A percentile compares a stretch with the other conserved stretches of the same genome.
Conservation (phyloP, 208 protist species). For the Endotrypanum monterogeii region DNA sequence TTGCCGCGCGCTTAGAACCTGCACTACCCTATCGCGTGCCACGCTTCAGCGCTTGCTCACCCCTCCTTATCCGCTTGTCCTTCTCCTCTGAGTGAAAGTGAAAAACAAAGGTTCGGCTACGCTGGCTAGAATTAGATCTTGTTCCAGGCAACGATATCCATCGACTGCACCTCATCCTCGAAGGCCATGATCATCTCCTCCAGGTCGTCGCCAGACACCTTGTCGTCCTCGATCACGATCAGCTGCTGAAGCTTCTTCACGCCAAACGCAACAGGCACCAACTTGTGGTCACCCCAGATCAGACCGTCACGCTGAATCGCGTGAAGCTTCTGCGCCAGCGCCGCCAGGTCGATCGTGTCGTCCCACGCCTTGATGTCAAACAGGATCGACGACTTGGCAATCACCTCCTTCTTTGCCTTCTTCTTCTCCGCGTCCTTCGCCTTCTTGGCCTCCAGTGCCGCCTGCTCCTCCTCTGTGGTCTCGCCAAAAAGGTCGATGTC, state of each 20-base stretch:
- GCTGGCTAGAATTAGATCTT: conserved; percentile 86
- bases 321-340: conserved; percentile 85
- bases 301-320: conserved; percentile 88
- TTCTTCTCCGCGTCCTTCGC: conserved; percentile 81
- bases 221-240: conserved; percentile 95
- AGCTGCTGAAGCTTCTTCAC: conserved; percentile 97
- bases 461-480: conserved; percentile 83
- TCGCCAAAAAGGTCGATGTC: conserved; percentile 92
- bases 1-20: no score
- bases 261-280: conserved; percentile 93
- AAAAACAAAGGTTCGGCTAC: background rate
- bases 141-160: conserved; percentile 96
- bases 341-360: conserved; percentile 88
- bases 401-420: conserved; percentile 79
- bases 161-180: conserved; percentile 95
- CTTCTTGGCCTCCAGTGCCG: conserved; percentile 90
- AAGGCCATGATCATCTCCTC: conserved; percentile 93
- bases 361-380: conserved; percentile 95
- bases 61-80: background rate
- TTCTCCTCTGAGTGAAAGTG: background rate
- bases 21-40: background rate
- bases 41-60: background rate
- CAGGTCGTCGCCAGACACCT: conserved; percentile 93
- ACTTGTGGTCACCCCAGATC: conserved; percentile 92
- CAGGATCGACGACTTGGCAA: conserved; percentile 92